Evolutionary conservation across 2,329 filamentous ascomycete species (phyloP), one percentile per base, ranked within the genome.

Genomic region (Penicillium verrucosum): DNA sequence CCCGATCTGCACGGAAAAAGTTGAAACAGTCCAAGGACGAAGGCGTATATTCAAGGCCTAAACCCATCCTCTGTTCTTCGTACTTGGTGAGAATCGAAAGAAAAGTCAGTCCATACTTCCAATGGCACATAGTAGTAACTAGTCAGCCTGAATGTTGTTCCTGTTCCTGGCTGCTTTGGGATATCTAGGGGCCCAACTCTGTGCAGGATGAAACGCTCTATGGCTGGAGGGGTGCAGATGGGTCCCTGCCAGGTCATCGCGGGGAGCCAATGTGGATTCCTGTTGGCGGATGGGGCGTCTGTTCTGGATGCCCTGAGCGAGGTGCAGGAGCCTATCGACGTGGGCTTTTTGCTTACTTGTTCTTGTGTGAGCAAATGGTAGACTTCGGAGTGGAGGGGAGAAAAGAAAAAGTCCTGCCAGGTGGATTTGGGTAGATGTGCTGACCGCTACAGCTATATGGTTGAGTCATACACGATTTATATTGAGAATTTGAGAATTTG

Each of bases 191-290:
- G 52, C 52, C 56, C 56, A 58, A 41, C 54, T 53, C 29, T 18
- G 34, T 21, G 51, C 42, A 21, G 36, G 32, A 12, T 45, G 54
- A 51, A 47, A 55, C 58, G 60, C 58, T 58, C 45, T 51, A 32
- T 55, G 52, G 45, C 38, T 27, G 29, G 37, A 36, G 46, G 37
- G 45, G 27, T 50, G 41, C 42, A 45, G 57, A 44, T 51, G 52
- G 55, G 21, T 51, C 45, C 27, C 54, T 62, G 61, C 62, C 64
- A 66, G 59, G 62, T 64, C 64, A 64, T 60, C 62, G 60, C 62
- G 61, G 60, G 62, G 61, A 60, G 60, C 54, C 45, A 44, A 38
- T 38, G 56, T 60, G 58, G 55, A 46, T 54, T 56, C 45, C 18
- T 50, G 40, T 29, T 43, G 44, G 56, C 51, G 51, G 51, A 54